Percentiles rank a stretch among this genome's conserved stretches.
phyloP scores from a whole-genome alignment of 768 basidiomycete species.

The Lentinula edodes region DNA sequence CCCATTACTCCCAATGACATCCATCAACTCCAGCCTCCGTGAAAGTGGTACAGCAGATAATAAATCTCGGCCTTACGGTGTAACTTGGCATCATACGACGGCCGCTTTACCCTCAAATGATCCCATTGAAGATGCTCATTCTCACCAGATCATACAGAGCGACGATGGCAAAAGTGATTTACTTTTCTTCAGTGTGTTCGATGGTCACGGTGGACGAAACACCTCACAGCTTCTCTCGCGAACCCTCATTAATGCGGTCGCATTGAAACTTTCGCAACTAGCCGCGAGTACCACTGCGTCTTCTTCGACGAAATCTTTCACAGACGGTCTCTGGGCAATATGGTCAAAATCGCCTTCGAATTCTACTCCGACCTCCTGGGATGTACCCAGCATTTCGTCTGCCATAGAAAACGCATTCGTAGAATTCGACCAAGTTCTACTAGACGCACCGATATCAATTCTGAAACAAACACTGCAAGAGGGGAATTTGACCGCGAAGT shows the following conservation, averaged over 20 bases:
- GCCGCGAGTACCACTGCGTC: conserved; percentile 29
- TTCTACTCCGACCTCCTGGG: conserved; percentile 16
- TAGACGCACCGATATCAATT: conserved; percentile 70
- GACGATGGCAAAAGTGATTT: conserved; percentile 69
- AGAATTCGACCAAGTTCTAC: conserved; percentile 79
- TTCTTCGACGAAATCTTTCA: conserved; percentile 13
- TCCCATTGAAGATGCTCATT: conserved; percentile 87
- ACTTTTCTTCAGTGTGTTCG: conserved; percentile 86
- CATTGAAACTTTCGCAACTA: conserved; percentile 63
- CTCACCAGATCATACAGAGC: conserved; percentile 60
- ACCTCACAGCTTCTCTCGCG: conserved; percentile 83
- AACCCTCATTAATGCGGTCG: conserved; percentile 79
- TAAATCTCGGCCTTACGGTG: conserved; percentile 44
- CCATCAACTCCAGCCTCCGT: conserved; percentile 52
- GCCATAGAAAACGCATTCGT: conserved; percentile 77
- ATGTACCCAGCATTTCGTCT: conserved; percentile 33
- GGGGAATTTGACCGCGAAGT: conserved; percentile 29
- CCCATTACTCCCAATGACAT: conserved; percentile 48
- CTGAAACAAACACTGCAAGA: conserved; percentile 32
- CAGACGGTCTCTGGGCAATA: conserved; percentile 7
- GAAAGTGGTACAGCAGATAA: conserved; percentile 45
- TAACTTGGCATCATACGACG: conserved; percentile 72
- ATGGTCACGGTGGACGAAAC: conserved; percentile 81
- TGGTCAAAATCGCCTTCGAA: conserved; percentile 18
- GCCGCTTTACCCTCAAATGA: conserved; percentile 81